Evolutionary conservation across 495 filamentous ascomycete species (phyloP).

Genomic region (Xylaria sp.): DNA sequence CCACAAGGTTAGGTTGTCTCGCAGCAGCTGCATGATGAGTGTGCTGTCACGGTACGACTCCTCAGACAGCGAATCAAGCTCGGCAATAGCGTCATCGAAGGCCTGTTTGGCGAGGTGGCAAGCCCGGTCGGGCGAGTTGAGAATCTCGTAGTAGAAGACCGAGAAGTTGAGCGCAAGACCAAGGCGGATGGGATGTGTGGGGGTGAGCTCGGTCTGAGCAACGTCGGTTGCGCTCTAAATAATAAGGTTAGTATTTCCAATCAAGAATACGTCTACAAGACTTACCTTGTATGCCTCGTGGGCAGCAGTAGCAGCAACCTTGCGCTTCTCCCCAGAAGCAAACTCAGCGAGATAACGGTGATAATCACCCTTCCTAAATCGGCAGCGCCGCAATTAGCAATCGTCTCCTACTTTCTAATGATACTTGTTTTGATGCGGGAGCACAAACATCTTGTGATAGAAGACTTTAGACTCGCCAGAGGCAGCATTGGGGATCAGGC

Average conservation of each 20-base stretch:
- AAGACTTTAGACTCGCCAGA: constrained; percentile 99
- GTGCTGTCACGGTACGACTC: constrained; percentile 99
- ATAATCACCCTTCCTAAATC: constrained; percentile 96
- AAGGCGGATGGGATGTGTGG: constrained; percentile 97
- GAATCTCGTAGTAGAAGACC: constrained; percentile 99
- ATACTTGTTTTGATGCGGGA: background rate
- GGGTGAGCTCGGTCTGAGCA: constrained; percentile 94
- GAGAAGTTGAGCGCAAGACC: constrained; percentile 99
- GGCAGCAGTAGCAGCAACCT: constrained; percentile 92
- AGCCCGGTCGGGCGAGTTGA: constrained; percentile 98
- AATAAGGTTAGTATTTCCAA: constrained; percentile 11
- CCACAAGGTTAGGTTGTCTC: constrained; percentile 99
- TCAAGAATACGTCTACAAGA: background rate
- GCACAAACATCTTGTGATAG: constrained; percentile 97
- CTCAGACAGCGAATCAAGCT: constrained; percentile 98
- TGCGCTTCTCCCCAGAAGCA: constrained; percentile 98
- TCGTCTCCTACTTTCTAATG: background rate
- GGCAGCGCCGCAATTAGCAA: constrained; percentile 15
- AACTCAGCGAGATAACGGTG: constrained; percentile 99
- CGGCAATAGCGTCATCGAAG: constrained; percentile 98
- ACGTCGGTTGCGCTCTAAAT: constrained; percentile 94
- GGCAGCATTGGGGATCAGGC: constrained; percentile 96
- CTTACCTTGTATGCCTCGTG: constrained; percentile 98
- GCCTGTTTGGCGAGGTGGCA: constrained; percentile 99
- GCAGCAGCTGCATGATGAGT: constrained; percentile 99